A percentile compares a stretch with the other conserved stretches of the same genome.
phyloP scores from a whole-genome alignment of 441 rosid species.

The Manihot esculenta region DNA sequence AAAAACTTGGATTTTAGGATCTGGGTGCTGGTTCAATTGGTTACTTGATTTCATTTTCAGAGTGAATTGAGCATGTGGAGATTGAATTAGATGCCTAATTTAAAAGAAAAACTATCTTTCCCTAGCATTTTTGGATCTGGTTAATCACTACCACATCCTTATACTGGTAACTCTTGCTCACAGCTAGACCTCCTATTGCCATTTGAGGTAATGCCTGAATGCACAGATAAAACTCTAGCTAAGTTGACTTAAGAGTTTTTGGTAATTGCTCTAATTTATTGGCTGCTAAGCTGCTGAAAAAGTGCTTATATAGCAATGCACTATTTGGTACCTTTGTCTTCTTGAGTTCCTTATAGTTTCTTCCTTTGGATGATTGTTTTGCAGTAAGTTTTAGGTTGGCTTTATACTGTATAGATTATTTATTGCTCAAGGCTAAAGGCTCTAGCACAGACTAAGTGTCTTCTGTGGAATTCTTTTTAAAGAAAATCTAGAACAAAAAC shows the following conservation, averaged over 20 bases:
- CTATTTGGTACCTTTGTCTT: neutral
- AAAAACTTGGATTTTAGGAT: conserved; percentile 20
- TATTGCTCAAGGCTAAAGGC: neutral
- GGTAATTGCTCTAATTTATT: neutral
- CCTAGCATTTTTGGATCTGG: conserved; percentile 21
- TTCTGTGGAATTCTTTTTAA: neutral
- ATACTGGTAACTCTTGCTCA: neutral
- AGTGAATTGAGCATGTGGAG: conserved; percentile 16
- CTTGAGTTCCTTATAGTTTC: neutral
- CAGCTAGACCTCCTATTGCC: neutral
- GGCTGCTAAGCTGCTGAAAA: neutral
- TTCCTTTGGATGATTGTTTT: neutral
- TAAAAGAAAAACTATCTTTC: neutral
- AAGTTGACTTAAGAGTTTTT: conserved; percentile 19
- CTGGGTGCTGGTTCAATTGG: conserved; percentile 6
- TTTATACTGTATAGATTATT: neutral
- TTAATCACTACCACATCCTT: neutral
- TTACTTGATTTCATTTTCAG: conserved; percentile 2
- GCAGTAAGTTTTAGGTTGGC: neutral
- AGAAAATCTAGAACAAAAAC: neutral
- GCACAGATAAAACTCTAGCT: neutral
- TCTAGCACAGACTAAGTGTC: neutral
- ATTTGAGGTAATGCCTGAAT: neutral
- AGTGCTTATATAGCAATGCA: neutral
- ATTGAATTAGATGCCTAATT: conserved; percentile 9